phyloP scores from a whole-genome alignment of 805 yeast genomes.

The Lachancea nothofagi region DNA sequence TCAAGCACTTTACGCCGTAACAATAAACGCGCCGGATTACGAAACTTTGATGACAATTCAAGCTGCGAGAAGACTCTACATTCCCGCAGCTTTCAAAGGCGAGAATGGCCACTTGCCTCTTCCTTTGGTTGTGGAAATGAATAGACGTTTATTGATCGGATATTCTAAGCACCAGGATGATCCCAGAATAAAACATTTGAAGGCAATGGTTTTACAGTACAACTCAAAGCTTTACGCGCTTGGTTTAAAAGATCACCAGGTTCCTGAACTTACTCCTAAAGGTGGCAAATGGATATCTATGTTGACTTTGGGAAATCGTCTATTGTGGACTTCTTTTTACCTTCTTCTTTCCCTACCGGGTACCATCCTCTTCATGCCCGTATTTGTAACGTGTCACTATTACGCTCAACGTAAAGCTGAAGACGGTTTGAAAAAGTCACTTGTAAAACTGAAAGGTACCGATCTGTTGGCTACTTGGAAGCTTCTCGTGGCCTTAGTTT shows the following conservation, averaged over 20 bases:
- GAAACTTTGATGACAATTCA: slow-evolving; percentile 93
- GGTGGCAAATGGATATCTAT: slow-evolving; percentile 44
- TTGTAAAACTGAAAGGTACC: slow-evolving; percentile 82
- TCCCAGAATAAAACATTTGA: slow-evolving; percentile 58
- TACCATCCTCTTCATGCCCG: slow-evolving; percentile 73
- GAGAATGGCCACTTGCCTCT: slow-evolving; percentile 48
- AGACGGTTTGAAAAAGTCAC: slow-evolving; percentile 81
- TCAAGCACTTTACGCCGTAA: slow-evolving; percentile 74
- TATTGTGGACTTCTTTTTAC: slow-evolving; percentile 46
- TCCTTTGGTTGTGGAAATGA: slow-evolving; percentile 79
- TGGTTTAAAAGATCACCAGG: slow-evolving; percentile 70
- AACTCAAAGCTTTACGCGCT: slow-evolving; percentile 58
- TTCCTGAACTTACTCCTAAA: slow-evolving; percentile 42
- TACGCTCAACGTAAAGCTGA: slow-evolving; percentile 68
- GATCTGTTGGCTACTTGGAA: slow-evolving; percentile 98
- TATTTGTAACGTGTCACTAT: slow-evolving; percentile 64
- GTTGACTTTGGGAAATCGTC: slow-evolving; percentile 47
- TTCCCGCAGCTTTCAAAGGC: slow-evolving; percentile 44
- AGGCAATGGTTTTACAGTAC: slow-evolving; percentile 58
- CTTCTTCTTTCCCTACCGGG: slow-evolving; percentile 77
- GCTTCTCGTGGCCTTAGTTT: slow-evolving; percentile 71
- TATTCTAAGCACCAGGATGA: slow-evolving; percentile 71
- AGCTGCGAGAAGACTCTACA: slow-evolving; percentile 84
- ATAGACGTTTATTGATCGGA: slow-evolving; percentile 78
- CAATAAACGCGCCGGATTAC: slow-evolving; percentile 89